Base-by-base conservation (phyloP, 1,139 yeast genomes). In the Protomyces macrosporus region DNA sequence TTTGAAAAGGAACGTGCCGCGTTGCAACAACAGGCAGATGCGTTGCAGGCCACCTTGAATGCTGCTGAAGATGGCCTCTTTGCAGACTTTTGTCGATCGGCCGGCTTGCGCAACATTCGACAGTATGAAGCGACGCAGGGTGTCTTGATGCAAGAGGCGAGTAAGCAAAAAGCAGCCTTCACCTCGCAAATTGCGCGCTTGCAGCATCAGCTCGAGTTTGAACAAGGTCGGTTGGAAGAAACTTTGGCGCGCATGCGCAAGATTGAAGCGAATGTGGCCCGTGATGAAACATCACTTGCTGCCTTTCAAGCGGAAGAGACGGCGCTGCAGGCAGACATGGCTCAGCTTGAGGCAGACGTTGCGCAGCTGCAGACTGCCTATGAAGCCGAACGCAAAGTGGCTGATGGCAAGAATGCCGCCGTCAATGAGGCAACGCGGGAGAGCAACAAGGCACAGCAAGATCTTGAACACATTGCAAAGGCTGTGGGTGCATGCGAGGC, bases 91-190 rank as follows among this genome's bases (percentile, higher is more conserved):
- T 85, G 90, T 65, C 64, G 71, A 1, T 77, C 74, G 65, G 76
- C 83, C 66, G 82, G 82, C 0, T 82, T 87, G 69, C 69, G 70
- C 10, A 75, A 78, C 65, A 82, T 88, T 53, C 78, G 80, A 60
- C 89, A 85, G 56, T 88, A 86, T 71, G 95, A 88, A 72, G 77
- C 76, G 55, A 77, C 82, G 34, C 89, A 87, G 66, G 91, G 93
- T 9, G 77, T 84, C 2, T 76, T 83, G 10, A 72, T 83, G 65
- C 81, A 90, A 71, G 79, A 80, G 52, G 81, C 85, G 65, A 80
- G 87, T 0, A 84, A 83, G 68, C 90, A 87, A 72, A 78, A 86
- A 63, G 78, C 87, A 2, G 84, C 84, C 68, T 83, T 81, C 68
- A 76, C 81, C 39, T 83, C 83, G 65, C 85, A 88, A 45, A 79